phyloP scores from a whole-genome alignment of 306 rosid genomes.

The Fragaria ananassa region DNA sequence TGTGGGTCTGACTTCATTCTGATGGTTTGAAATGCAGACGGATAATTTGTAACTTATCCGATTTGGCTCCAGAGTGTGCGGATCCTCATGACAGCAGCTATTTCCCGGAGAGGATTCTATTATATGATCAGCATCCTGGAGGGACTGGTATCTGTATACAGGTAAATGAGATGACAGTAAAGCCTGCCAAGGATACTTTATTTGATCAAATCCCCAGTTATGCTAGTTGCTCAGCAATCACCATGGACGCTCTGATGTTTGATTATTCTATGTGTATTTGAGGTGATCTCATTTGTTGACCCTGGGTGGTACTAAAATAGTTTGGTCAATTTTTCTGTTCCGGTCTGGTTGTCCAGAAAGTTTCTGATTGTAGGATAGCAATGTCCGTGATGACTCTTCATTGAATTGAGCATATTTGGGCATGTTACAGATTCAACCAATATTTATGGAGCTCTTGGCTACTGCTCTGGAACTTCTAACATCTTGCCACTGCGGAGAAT shows the following conservation, averaged over 20 bases:
- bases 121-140: constrained; percentile 86
- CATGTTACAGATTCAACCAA: constrained; percentile 63
- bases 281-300: neutral
- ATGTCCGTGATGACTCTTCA: neutral
- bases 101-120: constrained; percentile 79
- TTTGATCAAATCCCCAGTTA: neutral
- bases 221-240: neutral
- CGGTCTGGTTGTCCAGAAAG: neutral
- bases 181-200: neutral
- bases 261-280: neutral
- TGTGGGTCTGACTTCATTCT: constrained; percentile 23
- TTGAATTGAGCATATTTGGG: constrained; percentile 12
- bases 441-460: constrained; percentile 59
- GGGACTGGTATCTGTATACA: constrained; percentile 73
- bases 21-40: constrained; percentile 48
- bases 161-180: constrained; percentile 37
- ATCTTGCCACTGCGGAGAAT: constrained; percentile 56
- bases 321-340: neutral
- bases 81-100: constrained; percentile 70
- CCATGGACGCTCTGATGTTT: neutral
- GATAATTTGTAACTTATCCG: constrained; percentile 71
- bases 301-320: neutral
- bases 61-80: constrained; percentile 86
- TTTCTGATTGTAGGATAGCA: neutral
- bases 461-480: constrained; percentile 84